Percentiles rank a stretch among this genome's conserved stretches.
Conservation (phyloP, 202 grass and related monocot genomes). For the Eragrostis tef region DNA sequence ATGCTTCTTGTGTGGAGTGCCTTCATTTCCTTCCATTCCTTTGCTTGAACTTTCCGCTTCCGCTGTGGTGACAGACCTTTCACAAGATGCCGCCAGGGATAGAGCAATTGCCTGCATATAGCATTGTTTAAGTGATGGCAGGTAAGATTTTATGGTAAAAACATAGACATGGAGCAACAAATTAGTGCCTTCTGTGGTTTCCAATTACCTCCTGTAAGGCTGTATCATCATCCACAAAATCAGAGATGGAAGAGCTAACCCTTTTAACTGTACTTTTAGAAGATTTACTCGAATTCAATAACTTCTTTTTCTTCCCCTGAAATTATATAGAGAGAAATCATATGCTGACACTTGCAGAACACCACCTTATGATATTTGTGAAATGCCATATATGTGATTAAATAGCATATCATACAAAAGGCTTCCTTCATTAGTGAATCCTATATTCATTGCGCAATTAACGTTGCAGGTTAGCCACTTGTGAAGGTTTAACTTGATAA, state of each 20-base stretch:
- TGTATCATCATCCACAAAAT: constrained; percentile 66
- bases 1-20: constrained; percentile 45
- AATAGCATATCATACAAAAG: neutral
- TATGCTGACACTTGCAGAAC: neutral
- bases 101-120: constrained; percentile 83
- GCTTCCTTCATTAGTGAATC: neutral
- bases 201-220: constrained; percentile 66
- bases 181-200: neutral
- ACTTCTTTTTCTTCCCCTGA: constrained; percentile 64
- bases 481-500: neutral
- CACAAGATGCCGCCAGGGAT: constrained; percentile 55
- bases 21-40: constrained; percentile 39
- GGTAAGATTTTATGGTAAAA: neutral
- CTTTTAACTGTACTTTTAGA: constrained; percentile 36
- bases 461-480: neutral
- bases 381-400: neutral
- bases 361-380: neutral
- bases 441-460: neutral
- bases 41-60: constrained; percentile 41
- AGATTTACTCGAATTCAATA: constrained; percentile 44
- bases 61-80: constrained; percentile 16
- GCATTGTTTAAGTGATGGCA: neutral
- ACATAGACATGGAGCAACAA: neutral
- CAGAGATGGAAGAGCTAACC: constrained; percentile 31
- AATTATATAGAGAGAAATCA: constrained; percentile 27